These are phyloP conservation scores for Favolaschia claudopus DNA, from an alignment of 768 basidiomycete species.

Conservation along the genomic window DNA sequence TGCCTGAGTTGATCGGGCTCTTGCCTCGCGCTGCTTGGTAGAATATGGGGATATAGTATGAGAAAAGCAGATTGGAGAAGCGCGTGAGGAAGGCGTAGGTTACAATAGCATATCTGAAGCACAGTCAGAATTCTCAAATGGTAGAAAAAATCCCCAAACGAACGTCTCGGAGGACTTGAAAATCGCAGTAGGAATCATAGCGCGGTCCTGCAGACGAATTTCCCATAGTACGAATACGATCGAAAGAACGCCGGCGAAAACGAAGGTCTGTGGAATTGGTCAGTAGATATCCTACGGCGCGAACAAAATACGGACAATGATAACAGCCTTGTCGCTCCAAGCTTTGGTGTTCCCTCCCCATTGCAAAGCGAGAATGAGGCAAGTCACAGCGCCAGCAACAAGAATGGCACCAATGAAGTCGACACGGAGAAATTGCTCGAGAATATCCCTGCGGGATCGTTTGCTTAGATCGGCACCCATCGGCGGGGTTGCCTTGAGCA, in stretches of 20 bases:
- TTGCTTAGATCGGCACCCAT: constrained; percentile 23
- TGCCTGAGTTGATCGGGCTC: neutral
- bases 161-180: constrained; percentile 18
- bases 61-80: neutral
- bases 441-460: constrained; percentile 11
- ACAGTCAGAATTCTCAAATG: neutral
- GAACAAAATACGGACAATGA: constrained; percentile 23
- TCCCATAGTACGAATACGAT: constrained; percentile 21
- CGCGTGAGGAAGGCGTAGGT: constrained; percentile 3
- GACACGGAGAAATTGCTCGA: constrained; percentile 26
- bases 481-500: constrained; percentile 23
- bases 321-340: constrained; percentile 38
- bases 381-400: constrained; percentile 42
- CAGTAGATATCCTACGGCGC: neutral
- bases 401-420: constrained; percentile 49
- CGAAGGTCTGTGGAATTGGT: constrained; percentile 9
- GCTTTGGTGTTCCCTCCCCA: constrained; percentile 53
- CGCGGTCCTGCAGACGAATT: constrained; percentile 13
- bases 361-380: constrained; percentile 49
- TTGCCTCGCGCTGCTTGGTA: neutral
- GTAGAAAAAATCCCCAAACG: neutral
- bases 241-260: constrained; percentile 14
- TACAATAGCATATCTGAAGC: constrained; percentile 7
- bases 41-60: too few species aligned
- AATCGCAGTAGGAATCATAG: constrained; percentile 20